Conservation (phyloP, 1,139 yeast species). For the Suhomyces coccinellae region DNA sequence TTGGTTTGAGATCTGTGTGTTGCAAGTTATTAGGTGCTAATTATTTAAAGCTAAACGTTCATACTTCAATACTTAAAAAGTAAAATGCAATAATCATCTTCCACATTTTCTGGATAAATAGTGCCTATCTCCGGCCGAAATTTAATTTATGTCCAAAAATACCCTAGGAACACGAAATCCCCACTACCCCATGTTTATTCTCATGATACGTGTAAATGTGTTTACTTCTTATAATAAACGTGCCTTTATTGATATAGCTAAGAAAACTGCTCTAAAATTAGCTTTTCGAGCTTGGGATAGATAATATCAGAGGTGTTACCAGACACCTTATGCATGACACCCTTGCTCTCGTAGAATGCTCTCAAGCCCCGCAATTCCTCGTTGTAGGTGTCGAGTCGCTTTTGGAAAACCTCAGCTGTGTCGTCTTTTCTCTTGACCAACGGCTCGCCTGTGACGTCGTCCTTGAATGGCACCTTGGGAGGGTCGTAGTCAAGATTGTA, state of each 20-base stretch:
- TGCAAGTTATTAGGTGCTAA: too few relatives aligned
- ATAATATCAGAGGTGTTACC: conserved; percentile 86
- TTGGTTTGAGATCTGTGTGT: too few relatives aligned
- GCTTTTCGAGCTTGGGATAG: conserved; percentile 61
- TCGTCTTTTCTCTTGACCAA: conserved; percentile 80
- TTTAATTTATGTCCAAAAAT: too few relatives aligned
- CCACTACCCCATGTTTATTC: neutral
- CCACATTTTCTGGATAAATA: too few relatives aligned
- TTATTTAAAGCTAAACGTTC: too few relatives aligned
- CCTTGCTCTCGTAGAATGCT: conserved; percentile 54
- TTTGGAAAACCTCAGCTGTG: conserved; percentile 64
- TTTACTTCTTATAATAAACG: too few relatives aligned
- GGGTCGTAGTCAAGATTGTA: conserved; percentile 87
- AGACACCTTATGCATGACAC: conserved; percentile 55
- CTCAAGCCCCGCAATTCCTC: conserved; percentile 61
- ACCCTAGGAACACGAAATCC: neutral
- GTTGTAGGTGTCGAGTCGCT: conserved; percentile 65
- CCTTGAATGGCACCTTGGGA: conserved; percentile 76
- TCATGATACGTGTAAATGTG: too few relatives aligned
- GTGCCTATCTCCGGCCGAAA: too few relatives aligned
- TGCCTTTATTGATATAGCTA: neutral
- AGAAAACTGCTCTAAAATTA: conserved; percentile 28
- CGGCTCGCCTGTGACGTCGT: conserved; percentile 88
- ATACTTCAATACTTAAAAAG: too few relatives aligned
- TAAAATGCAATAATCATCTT: too few relatives aligned